Evolutionary conservation across 2,329 filamentous ascomycete species (phyloP), one percentile per base, ranked within the genome.

Genomic region (Apiospora rasikravindrae): DNA sequence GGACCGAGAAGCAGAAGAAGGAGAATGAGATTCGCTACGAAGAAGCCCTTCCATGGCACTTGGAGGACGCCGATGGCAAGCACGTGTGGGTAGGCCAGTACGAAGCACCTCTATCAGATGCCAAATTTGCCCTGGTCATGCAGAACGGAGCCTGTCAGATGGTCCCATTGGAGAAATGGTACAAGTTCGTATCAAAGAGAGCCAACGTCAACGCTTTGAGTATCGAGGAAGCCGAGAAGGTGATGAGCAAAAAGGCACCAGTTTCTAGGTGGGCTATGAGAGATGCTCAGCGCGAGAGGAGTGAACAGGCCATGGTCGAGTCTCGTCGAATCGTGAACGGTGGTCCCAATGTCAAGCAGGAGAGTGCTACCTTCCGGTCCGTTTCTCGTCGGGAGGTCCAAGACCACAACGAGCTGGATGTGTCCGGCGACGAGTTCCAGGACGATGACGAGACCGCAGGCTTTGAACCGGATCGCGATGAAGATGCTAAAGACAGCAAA

Each of bases 11-110:
- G 78, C 96, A 84, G 85, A 96, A 88, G 87, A 97, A 88, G 85
- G 88, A 91, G 72, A 86, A 87, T 0, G 89, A 90, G 71, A 90
- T 90, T 83, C 92, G 95, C 74, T 99, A 98, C 76, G 96, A 98
- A 81, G 96, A 99, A 82, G 94, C 96, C 4, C 86, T 98, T 69
- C 96, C 96, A 7, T 99, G 96, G 96, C 95, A 98, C 81, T 83
- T 99, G 47, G 96, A 99, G 80, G 96, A 99, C 81, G 97, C 95
- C 53, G 96, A 99, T 78, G 94, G 95, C 75, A 98, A 96, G 81
- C 96, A 98, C 77, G 93, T 94, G 2, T 98, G 95, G 94, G 92
- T 96, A 45, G 96, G 95, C 64, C 93, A 92, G 71, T 98, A 98
- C 77, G 93, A 98, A 77, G 93, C 93, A 37, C 94, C 95, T 24